Evolutionary conservation across 352 stramenopile species (phyloP), one percentile per base, ranked within the genome.

Genomic region (Thraustochytrium striatum): DNA sequence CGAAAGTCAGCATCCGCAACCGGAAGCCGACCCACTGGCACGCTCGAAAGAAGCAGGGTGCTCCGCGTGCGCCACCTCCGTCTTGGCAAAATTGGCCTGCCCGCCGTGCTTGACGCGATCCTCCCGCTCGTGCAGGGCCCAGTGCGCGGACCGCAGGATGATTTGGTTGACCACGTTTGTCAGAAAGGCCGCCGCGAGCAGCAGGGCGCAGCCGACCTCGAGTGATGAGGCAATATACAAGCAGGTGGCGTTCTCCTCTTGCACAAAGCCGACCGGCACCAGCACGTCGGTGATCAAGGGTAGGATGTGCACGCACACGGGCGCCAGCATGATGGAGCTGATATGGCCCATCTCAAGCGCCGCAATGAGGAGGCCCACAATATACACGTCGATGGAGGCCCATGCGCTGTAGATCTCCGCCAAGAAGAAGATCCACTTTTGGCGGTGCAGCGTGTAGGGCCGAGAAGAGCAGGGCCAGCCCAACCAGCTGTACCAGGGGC

Each of bases 191-290:
- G 39, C 39, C 5, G 39, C 39, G 39, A 47, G 39, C 39, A 13
- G 39, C 39, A 47, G 39, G 39, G 39, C 39, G 39, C 39, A 47
- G 39, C 5, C 39, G 39, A 47, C 39, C 39, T 5, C 39, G 39
- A 47, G 50, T 16, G 32, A 55, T 7, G 65, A 75, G 11, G 21
- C 5, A 32, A 75, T 58, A 43, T 70, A 75, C 5, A 75, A 32
- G 30, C 65, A 75, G 44, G 65, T 75, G 7, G 65, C 65, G 50
- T 75, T 43, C 39, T 75, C 65, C 36, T 75, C 65, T 21, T 44
- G 8, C 7, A 75, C 50, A 62, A 75, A 61, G 0, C 65, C 65
- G 5, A 38, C 41, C 1, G 65, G 65, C 13, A 75, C 43, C 5
- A 75, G 25, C 2, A 75, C 41, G 32, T 61, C 65, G 5, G 58